Conservation (phyloP, 2,329 filamentous ascomycete genomes). For the Sphaerostilbella broomeana region DNA sequence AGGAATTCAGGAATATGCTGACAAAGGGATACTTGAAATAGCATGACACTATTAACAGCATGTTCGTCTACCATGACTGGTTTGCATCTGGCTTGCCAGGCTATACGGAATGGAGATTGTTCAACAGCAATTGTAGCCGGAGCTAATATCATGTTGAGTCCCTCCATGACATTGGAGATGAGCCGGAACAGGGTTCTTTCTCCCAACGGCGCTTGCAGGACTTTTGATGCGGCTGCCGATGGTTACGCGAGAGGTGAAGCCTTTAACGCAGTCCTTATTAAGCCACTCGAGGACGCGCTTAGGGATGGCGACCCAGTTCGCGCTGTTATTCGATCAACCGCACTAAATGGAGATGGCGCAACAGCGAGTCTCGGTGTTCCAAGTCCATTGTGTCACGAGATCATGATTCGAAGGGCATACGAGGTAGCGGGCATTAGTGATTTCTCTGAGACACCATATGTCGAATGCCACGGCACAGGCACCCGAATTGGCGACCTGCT, state of each 20-base stretch:
- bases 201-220: conserved; percentile 25
- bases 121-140: conserved; percentile 25
- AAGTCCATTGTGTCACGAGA: conserved; percentile 25
- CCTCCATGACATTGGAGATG: conserved; percentile 22
- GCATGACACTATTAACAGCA: conserved; percentile 31
- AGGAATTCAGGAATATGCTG: neutral
- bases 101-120: conserved; percentile 21
- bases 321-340: conserved; percentile 32
- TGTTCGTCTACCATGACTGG: conserved; percentile 31
- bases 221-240: conserved; percentile 38
- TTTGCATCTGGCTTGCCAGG: conserved; percentile 31
- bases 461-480: conserved; percentile 36
- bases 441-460: conserved; percentile 23
- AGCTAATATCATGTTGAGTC: conserved; percentile 25
- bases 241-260: conserved; percentile 48
- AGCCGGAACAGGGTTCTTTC: conserved; percentile 31
- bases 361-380: conserved; percentile 36
- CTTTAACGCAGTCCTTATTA: conserved; percentile 37
- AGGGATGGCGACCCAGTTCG: conserved; percentile 38
- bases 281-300: conserved; percentile 40
- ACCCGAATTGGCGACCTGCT: conserved; percentile 32
- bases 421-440: conserved; percentile 21
- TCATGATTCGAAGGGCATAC: conserved; percentile 28
- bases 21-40: conserved; percentile 6
- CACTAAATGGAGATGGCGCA: conserved; percentile 37